Conservation (phyloP, 495 filamentous ascomycete species). For the Penicillium odoratum region DNA sequence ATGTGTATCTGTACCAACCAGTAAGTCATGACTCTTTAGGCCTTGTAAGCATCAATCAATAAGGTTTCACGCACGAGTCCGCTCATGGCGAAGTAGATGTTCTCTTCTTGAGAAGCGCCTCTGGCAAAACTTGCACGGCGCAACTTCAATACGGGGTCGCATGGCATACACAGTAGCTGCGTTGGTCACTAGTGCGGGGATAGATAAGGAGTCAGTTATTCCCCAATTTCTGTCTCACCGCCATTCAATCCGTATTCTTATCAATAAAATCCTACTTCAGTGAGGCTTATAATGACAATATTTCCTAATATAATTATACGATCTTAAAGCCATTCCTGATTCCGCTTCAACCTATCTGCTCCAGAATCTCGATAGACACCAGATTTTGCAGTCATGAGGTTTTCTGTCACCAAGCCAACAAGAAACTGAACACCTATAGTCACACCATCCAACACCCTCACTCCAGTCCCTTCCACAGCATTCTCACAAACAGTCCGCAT, state of each 20-base stretch:
- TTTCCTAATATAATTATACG: neutral
- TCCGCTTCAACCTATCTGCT: neutral
- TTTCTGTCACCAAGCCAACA: conserved; percentile 4
- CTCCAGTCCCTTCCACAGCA: conserved; percentile 3
- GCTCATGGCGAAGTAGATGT: conserved; percentile 10
- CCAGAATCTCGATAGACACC: conserved; percentile 3
- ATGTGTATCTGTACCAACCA: conserved; percentile 1
- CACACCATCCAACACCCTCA: conserved; percentile 7
- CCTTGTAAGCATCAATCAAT: neutral
- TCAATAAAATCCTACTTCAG: neutral
- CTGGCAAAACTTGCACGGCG: conserved; percentile 9
- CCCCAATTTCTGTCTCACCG: neutral
- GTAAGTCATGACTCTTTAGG: neutral
- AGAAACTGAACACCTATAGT: conserved; percentile 11
- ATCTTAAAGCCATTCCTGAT: conserved; percentile 9
- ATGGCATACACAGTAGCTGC: neutral
- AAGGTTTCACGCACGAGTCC: neutral
- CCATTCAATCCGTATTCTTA: neutral
- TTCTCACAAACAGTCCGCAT: conserved; percentile 5
- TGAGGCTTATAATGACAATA: neutral
- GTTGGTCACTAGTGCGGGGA: neutral
- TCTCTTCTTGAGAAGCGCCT: conserved; percentile 9
- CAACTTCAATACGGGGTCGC: conserved; percentile 8
- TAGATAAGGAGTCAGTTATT: neutral
- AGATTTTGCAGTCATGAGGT: conserved; percentile 5